Base-by-base conservation (phyloP, 1,284 basidiomycete genomes). In the Cutaneotrichosporon cavernicola region DNA sequence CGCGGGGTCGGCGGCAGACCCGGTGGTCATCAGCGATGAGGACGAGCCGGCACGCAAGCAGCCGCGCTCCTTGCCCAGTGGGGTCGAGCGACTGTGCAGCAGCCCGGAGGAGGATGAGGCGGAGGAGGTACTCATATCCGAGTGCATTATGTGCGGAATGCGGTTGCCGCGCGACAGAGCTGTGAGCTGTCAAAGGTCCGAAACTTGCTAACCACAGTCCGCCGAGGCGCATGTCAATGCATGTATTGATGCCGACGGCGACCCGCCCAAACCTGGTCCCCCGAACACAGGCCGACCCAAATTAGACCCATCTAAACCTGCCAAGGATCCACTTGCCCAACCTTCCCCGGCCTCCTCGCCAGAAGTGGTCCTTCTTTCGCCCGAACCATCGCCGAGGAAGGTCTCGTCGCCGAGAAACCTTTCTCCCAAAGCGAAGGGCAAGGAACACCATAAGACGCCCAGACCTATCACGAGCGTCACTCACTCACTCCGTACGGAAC, bases 141-240 rank as follows among this genome's bases (percentile, higher is more conserved):
- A 46, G 38, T 58, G 59, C 34, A 56, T 61, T 36, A 52, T 66
- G 7, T 65, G 63, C 22, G 40, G 38, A 21, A 36, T 21, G 56
- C 50, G 30, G 8, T 18, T 65, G 8, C 46, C 56, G 1, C 26
- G 22, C 0, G 49, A 52, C 5, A 46, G 56, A 30, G 22, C 51
- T 5, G 53, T 46, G n/a, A 58, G 60, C 46, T 55, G 22, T 22
- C 47, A 14, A 30, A 40, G 16, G 0, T 30, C 7, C 26, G n/a
- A 26, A 30, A 22, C 56, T 26, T 26, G 26, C 26, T 66, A 60
- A 58, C 55, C 13, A 7, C 66, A 81, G 80, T 64, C 73, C 16
- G 67, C 71, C 1, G 63, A 74, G 31, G 50, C 70, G 2, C 81
- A 82, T 61, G 76, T 81, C 68, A 81, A 80, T 61, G 60, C 71